A percentile compares a stretch with the other conserved stretches of the same genome.
These are phyloP conservation scores for Saccharomycopsis sp. DNA, from an alignment of 805 yeast genomes.

Conservation along the genomic window DNA sequence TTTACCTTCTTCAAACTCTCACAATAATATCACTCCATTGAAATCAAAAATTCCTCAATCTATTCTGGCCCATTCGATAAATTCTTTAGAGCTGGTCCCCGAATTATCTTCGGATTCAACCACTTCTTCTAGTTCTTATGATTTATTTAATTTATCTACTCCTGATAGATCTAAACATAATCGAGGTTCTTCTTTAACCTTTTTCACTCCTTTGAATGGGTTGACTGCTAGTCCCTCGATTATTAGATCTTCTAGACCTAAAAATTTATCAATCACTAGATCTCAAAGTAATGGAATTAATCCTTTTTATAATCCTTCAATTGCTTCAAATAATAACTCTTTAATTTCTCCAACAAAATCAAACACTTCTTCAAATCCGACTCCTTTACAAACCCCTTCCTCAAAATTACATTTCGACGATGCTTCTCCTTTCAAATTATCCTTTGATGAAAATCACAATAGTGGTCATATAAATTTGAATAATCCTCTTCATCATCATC, in stretches of 20 bases:
- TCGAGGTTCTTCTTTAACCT: slow-evolving; percentile 13
- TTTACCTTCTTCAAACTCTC: slow-evolving; percentile 1
- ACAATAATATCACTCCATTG: background rate
- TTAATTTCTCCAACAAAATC: slow-evolving; percentile 11
- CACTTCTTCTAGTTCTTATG: slow-evolving; percentile 3
- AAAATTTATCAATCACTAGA: background rate
- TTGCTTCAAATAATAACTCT: too few relatives aligned
- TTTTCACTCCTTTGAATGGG: slow-evolving; percentile 13
- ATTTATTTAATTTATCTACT: background rate
- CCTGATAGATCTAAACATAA: slow-evolving; percentile 7
- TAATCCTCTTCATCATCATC: background rate
- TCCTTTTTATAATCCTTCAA: slow-evolving; percentile 13
- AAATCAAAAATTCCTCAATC: slow-evolving; percentile 12
- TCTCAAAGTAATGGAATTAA: slow-evolving; percentile 9
- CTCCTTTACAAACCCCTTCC: slow-evolving; percentile 10
- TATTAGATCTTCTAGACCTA: background rate
- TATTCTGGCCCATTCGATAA: slow-evolving; percentile 11
- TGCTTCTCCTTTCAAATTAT: slow-evolving; percentile 2
- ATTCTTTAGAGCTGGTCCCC: slow-evolving; percentile 15
- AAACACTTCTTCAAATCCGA: slow-evolving; percentile 1
- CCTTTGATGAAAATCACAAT: slow-evolving; percentile 2
- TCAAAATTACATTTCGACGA: slow-evolving; percentile 1
- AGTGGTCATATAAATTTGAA: background rate
- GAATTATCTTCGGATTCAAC: slow-evolving; percentile 11
- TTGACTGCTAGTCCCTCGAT: slow-evolving; percentile 5